Evolutionary conservation across 805 yeast genomes (phyloP).

Genomic region (Wickerhamiella kazuoi): DNA sequence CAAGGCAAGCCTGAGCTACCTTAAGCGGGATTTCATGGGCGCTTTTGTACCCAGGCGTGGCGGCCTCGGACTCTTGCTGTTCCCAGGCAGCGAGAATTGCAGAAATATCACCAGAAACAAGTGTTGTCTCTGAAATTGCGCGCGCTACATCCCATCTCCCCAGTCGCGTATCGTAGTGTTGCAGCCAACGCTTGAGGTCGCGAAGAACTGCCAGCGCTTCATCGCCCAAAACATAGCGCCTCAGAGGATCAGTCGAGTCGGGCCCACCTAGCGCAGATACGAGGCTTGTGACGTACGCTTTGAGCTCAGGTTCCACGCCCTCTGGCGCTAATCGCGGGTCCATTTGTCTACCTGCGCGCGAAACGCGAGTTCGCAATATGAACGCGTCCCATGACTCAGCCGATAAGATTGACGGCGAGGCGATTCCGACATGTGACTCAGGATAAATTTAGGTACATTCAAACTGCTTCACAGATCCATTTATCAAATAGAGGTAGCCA

Average conservation of each 20-base stretch:
- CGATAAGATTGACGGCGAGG: no score
- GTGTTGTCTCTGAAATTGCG: constrained; percentile 66
- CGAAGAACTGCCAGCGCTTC: constrained; percentile 75
- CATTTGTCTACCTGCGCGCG: no score
- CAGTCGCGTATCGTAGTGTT: constrained; percentile 58
- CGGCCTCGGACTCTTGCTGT: constrained; percentile 12
- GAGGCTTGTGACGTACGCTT: constrained; percentile 59
- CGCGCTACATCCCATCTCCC: constrained; percentile 65
- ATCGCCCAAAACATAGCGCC: constrained; percentile 63
- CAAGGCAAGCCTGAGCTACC: constrained; percentile 55
- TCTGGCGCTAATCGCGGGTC: neutral
- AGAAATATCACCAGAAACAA: constrained; percentile 54
- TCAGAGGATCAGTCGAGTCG: constrained; percentile 37
- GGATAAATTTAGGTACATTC: no score
- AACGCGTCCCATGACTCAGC: no score
- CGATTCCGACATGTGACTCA: no score
- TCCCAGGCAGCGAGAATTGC: constrained; percentile 68
- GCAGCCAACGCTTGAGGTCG: constrained; percentile 79
- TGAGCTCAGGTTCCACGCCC: constrained; percentile 18
- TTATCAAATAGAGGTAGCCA: no score
- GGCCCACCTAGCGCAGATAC: constrained; percentile 86
- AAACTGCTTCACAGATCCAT: no score
- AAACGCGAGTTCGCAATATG: no score
- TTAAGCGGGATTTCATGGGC: constrained; percentile 36
- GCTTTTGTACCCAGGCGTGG: constrained; percentile 25